Percentiles rank a stretch among this genome's conserved stretches.
Conservation (phyloP, 1,284 basidiomycete species). For the Meripilus lineatus region DNA sequence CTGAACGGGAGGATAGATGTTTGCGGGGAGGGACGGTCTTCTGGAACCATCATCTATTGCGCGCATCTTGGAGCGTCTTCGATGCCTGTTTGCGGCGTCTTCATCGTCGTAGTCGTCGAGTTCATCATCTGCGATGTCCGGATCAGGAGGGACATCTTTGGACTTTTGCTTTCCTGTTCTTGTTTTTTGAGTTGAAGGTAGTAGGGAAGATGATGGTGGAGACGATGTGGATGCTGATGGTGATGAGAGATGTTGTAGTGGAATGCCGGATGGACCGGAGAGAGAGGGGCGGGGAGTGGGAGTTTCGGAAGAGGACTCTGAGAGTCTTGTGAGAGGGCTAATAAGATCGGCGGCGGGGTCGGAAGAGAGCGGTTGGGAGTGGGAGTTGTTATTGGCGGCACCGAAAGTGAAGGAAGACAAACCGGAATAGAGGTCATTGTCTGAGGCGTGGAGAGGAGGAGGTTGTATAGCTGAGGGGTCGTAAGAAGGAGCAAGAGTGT, state of each 20-base stretch:
- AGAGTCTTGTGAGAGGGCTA: constrained; percentile 26
- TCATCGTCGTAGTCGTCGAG: constrained; percentile 28
- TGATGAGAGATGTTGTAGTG: no score
- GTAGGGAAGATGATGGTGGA: no score
- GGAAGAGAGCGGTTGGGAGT: constrained; percentile 12
- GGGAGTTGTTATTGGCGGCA: constrained; percentile 22
- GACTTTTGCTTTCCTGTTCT: constrained; percentile 10
- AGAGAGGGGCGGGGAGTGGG: constrained; percentile 34
- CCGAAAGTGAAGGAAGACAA: constrained; percentile 37
- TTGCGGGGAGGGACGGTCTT: constrained; percentile 40
- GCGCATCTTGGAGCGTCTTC: constrained; percentile 39
- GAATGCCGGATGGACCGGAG: constrained; percentile 20
- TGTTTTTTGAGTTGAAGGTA: background rate
- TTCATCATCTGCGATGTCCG: constrained; percentile 21
- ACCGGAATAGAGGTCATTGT: constrained; percentile 34
- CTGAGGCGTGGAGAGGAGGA: constrained; percentile 12
- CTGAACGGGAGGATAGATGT: constrained; percentile 18
- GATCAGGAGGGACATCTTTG: constrained; percentile 6
- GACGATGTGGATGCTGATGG: no score
- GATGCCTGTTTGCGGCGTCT: constrained; percentile 28
- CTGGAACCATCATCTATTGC: constrained; percentile 42
- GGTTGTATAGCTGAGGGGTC: constrained; percentile 19
- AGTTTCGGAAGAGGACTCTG: constrained; percentile 22
- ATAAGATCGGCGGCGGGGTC: constrained; percentile 21
- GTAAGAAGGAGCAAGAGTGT: constrained; percentile 14